Base-by-base conservation (phyloP, 1,139 yeast species). In the Geotrichum cucujoidarum region DNA sequence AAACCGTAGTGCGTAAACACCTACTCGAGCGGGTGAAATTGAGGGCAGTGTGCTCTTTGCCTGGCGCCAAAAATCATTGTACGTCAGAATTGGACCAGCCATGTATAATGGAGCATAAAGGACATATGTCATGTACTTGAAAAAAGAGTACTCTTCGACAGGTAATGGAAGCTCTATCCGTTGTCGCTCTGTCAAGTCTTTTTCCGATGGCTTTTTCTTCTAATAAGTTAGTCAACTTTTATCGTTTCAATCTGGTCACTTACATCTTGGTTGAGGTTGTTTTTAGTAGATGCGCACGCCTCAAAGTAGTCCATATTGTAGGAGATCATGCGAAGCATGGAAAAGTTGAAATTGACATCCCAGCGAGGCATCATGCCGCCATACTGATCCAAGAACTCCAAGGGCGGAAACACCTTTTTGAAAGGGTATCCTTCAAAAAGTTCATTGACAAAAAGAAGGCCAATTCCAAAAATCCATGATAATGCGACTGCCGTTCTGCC, bases 281-380 rank as follows among this genome's bases (percentile, higher is more conserved):
- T 29, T 29, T 45, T 38, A 29, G 22, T 18, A 5, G 36, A 42
- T 2, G 27, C 20, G 4, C 38, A 31, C 36, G 64, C 63, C 25
- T 57, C 57, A 34, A 64, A 64, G 59, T 76, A 88, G 65, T 94
- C 99, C 55, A 86, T 65, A 56, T 86, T 86, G 66, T 75, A 92
- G 50, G 96, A 86, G 43, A 94, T 68, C 77, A 89, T 78, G 57
- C 97, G 75, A 48, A 94, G 73, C 55, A 92, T 70, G 0, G 95
- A 83, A 65, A 94, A 88, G 65, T 92, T 94, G 74, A 81, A 94
- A 59, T 86, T 87, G 7, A 94, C 97, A 62, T 92, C 97, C 99
- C 99, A 94, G 57, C 97, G 73, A 17, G 80, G 74, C 56, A 92
- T 81, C 22, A 90, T 74, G 0, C 98, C 97, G 4, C 68, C 59